Percentiles rank a stretch among this genome's conserved stretches.
These are phyloP conservation scores for Aspergillus bridgeri DNA, from an alignment of 495 filamentous ascomycete genomes.

Conservation along the genomic window DNA sequence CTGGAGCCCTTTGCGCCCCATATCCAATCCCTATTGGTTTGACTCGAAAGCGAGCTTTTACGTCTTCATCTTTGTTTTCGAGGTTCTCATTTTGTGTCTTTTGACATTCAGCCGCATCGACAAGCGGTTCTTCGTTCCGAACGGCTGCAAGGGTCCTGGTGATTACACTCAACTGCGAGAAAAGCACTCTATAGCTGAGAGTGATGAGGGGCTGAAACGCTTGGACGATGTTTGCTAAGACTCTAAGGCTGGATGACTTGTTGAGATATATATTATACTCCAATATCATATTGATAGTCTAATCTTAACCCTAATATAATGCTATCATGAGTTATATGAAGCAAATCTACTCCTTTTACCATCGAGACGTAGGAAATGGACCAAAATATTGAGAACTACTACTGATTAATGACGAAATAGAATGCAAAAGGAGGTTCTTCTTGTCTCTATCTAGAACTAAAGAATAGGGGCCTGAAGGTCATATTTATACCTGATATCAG, in stretches of 20 bases:
- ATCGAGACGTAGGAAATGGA: too few relatives aligned
- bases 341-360: too few relatives aligned
- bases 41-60: slow-evolving; percentile 72
- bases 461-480: too few relatives aligned
- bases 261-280: not conserved
- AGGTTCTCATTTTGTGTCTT: slow-evolving; percentile 62
- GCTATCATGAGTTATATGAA: too few relatives aligned
- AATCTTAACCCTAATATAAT: too few relatives aligned
- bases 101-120: slow-evolving; percentile 69
- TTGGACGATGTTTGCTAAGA: not conserved
- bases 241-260: not conserved
- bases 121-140: slow-evolving; percentile 61
- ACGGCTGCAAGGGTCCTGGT: slow-evolving; percentile 25
- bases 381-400: too few relatives aligned
- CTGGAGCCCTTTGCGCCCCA: slow-evolving; percentile 52
- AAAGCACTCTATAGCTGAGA: not conserved
- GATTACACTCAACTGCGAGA: slow-evolving; percentile 11
- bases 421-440: too few relatives aligned
- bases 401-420: too few relatives aligned
- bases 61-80: slow-evolving; percentile 70
- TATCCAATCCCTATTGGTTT: slow-evolving; percentile 60
- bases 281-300: too few relatives aligned
- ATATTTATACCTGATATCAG: too few relatives aligned
- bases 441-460: too few relatives aligned
- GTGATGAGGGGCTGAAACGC: not conserved